Percentiles rank a stretch among this genome's conserved stretches.
phyloP scores from a whole-genome alignment of 202 grass and related monocot species.

The Cymbopogon flexuosus region DNA sequence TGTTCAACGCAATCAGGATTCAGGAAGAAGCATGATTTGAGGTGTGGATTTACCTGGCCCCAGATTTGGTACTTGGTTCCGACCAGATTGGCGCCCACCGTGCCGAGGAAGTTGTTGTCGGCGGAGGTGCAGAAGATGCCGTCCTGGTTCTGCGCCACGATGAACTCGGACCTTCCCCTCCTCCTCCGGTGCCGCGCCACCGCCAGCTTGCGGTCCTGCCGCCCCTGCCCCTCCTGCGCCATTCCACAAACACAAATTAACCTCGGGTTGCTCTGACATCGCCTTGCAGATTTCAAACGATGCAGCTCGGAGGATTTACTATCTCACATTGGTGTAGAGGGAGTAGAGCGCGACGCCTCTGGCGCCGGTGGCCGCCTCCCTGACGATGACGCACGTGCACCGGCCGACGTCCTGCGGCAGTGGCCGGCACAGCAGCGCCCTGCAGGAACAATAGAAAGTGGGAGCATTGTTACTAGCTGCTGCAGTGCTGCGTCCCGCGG shows the following conservation, averaged over 20 bases:
- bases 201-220: slow-evolving; percentile 87
- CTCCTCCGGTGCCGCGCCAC: slow-evolving; percentile 70
- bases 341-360: slow-evolving; percentile 68
- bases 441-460: background rate
- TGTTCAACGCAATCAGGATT: background rate
- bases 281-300: background rate
- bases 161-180: slow-evolving; percentile 74
- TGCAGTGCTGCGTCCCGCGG: background rate
- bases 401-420: slow-evolving; percentile 79
- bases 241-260: background rate
- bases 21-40: background rate
- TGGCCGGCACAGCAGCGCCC: slow-evolving; percentile 74
- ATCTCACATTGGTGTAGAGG: slow-evolving; percentile 82
- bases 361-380: slow-evolving; percentile 45
- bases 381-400: slow-evolving; percentile 83
- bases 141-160: slow-evolving; percentile 77
- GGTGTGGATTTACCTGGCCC: slow-evolving; percentile 47
- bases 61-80: slow-evolving; percentile 84
- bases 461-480: background rate
- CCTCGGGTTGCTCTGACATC: background rate
- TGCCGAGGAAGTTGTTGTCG: slow-evolving; percentile 71
- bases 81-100: slow-evolving; percentile 53
- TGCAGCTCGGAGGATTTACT: background rate
- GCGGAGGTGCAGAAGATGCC: slow-evolving; percentile 56
- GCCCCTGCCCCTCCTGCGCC: slow-evolving; percentile 75